Percentiles rank a stretch among this genome's conserved stretches.
Conservation (phyloP, 2,329 filamentous ascomycete species). For the Cladosporium sp. region DNA sequence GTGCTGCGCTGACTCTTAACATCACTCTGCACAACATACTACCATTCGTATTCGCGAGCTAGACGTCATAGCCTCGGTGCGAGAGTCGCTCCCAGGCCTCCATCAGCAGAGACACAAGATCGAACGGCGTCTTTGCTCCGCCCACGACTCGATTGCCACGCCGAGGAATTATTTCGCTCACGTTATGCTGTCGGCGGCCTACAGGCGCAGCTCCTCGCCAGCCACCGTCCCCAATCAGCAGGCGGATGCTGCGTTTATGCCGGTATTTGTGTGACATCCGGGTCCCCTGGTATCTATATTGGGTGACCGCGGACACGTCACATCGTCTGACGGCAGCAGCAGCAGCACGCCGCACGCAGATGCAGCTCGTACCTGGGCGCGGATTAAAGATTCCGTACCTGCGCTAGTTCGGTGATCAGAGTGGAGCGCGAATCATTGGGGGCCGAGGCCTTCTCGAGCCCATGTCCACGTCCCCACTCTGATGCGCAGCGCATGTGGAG, state of each 20-base stretch:
- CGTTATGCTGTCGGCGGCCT: neutral
- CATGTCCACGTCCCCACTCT: neutral
- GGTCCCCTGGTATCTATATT: conserved; percentile 5
- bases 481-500: neutral
- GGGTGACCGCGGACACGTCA: conserved; percentile 6
- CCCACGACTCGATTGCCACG: neutral
- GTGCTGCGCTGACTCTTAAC: neutral
- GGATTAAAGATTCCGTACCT: conserved; percentile 5
- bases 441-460: conserved; percentile 1
- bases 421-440: conserved; percentile 1
- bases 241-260: neutral
- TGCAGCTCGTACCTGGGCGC: conserved; percentile 3
- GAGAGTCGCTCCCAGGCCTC: neutral
- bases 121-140: neutral
- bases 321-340: conserved; percentile 5
- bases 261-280: conserved; percentile 6
- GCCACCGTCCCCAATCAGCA: conserved; percentile 1
- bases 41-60: neutral
- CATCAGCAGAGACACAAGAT: conserved; percentile 2
- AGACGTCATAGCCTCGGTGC: neutral
- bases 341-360: neutral
- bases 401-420: conserved; percentile 9
- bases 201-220: neutral
- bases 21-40: conserved; percentile 11
- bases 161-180: neutral